Evolutionary conservation across 2,329 filamentous ascomycete genomes (phyloP).

Genomic region (Fusarium sambucinum): DNA sequence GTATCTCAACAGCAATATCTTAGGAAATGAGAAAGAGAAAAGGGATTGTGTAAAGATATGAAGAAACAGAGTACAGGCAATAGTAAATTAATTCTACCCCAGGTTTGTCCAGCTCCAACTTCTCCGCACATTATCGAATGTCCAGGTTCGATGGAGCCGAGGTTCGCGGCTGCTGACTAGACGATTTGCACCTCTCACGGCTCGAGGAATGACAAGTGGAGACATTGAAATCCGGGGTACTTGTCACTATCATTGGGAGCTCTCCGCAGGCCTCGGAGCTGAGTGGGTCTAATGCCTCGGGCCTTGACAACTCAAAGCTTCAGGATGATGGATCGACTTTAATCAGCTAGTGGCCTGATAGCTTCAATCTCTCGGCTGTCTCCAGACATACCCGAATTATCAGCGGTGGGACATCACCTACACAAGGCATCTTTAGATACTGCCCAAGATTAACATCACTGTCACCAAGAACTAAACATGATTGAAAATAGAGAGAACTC

Average conservation of each 20-base stretch:
- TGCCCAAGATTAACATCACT: neutral
- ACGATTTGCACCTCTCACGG: slow-evolving; percentile 27
- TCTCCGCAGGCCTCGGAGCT: slow-evolving; percentile 36
- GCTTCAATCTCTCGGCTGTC: neutral
- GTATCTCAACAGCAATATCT: slow-evolving; percentile 2
- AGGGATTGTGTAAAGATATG: slow-evolving; percentile 14
- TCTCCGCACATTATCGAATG: slow-evolving; percentile 48
- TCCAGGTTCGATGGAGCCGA: slow-evolving; percentile 39
- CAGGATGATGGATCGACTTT: slow-evolving; percentile 10
- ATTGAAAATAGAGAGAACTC: slow-evolving; percentile 28
- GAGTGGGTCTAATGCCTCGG: slow-evolving; percentile 36
- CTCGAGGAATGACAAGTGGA: slow-evolving; percentile 17
- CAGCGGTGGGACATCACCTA: neutral
- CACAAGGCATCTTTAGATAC: neutral
- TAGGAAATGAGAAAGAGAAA: neutral
- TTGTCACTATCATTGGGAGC: slow-evolving; percentile 26
- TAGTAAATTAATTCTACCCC: slow-evolving; percentile 30
- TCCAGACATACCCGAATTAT: neutral
- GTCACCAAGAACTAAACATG: neutral
- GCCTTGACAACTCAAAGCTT: slow-evolving; percentile 18
- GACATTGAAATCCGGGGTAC: slow-evolving; percentile 46
- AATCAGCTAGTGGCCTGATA: neutral
- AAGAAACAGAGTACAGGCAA: slow-evolving; percentile 18
- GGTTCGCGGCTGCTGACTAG: slow-evolving; percentile 40
- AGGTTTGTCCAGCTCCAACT: slow-evolving; percentile 37